Percentiles rank a stretch among this genome's conserved stretches.
These are phyloP conservation scores for Microcyclosporella mali DNA, from an alignment of 2,329 filamentous ascomycete species.

Conservation along the genomic window DNA sequence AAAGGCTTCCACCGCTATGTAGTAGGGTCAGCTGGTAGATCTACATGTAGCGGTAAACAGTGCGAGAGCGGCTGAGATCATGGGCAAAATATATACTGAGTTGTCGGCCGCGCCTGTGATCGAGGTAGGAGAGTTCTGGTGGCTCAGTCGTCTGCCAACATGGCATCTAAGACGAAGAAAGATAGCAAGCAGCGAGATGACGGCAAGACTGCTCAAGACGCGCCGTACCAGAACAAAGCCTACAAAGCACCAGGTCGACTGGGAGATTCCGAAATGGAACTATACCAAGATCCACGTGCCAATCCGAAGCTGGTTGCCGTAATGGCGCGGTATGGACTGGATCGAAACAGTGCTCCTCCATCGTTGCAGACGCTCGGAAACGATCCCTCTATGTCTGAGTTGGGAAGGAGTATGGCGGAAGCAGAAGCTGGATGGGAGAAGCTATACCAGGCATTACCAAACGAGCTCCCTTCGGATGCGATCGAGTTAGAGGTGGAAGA, in stretches of 20 bases:
- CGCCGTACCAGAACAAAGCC: too few species aligned
- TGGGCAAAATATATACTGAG: too few species aligned
- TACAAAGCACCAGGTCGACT: not conserved
- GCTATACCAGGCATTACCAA: not conserved
- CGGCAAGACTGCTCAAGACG: too few species aligned
- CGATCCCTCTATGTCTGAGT: not conserved
- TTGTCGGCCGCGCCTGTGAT: too few species aligned
- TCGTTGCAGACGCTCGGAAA: not conserved
- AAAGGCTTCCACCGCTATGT: too few species aligned
- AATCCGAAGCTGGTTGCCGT: not conserved
- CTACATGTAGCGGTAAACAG: too few species aligned
- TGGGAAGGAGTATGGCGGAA: not conserved
- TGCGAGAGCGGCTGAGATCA: too few species aligned
- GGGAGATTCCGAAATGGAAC: not conserved
- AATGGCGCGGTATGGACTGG: not conserved
- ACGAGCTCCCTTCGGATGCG: not conserved
- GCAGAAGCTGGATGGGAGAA: not conserved
- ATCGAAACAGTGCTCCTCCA: not conserved
- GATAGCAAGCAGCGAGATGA: too few species aligned
- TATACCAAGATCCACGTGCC: not conserved
- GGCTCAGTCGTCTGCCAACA: too few species aligned
- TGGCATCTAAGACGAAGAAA: too few species aligned
- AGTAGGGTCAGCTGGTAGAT: too few species aligned
- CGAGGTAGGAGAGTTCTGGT: too few species aligned
- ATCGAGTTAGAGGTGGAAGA: not conserved